Conservation (phyloP, 768 basidiomycete genomes). For the Leccinum subgranulosum region DNA sequence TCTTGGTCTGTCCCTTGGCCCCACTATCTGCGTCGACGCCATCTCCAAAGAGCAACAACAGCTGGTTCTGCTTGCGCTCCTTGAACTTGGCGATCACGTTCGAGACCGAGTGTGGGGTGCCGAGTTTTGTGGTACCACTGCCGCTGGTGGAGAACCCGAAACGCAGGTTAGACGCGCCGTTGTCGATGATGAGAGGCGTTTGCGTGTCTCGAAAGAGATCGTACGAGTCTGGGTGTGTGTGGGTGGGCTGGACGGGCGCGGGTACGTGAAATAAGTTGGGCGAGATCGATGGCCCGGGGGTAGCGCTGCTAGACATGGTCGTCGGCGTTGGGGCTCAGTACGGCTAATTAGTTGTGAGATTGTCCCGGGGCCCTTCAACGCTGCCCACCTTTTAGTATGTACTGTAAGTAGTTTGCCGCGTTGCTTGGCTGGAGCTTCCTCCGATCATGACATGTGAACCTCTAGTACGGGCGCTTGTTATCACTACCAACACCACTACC, state of each 20-base stretch:
- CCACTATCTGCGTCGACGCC: constrained; percentile 85
- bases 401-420: too few species aligned
- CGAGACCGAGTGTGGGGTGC: constrained; percentile 52
- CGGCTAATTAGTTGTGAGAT: neutral
- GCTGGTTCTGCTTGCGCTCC: constrained; percentile 81
- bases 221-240: constrained; percentile 45
- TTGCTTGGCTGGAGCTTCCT: neutral
- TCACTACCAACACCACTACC: too few species aligned
- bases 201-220: constrained; percentile 43
- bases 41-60: constrained; percentile 83
- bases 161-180: constrained; percentile 77
- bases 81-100: constrained; percentile 86
- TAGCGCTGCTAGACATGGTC: constrained; percentile 13
- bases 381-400: too few species aligned
- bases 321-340: neutral
- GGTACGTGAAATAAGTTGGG: constrained; percentile 19
- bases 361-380: neutral
- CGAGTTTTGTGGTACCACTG: neutral
- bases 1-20: constrained; percentile 71
- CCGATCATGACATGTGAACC: too few species aligned
- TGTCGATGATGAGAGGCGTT: constrained; percentile 83
- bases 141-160: constrained; percentile 75
- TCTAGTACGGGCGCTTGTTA: too few species aligned
- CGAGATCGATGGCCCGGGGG: constrained; percentile 5
- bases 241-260: constrained; percentile 29